phyloP scores from a whole-genome alignment of 78 protist species.

The Chrysochromulina parva region DNA sequence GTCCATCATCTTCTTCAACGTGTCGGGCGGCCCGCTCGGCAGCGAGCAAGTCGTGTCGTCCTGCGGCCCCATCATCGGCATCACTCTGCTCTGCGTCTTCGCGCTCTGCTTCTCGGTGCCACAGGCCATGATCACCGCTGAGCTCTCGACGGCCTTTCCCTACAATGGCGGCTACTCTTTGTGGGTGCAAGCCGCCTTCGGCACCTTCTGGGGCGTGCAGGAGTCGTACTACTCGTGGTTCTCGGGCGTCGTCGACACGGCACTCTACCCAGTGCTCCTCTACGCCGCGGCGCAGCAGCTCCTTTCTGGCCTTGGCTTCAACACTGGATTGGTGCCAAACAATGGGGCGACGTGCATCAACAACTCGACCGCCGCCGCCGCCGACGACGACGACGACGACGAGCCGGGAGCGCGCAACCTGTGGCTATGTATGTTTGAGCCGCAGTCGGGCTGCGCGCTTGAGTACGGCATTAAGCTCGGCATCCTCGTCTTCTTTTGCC shows the following conservation, averaged over 20 bases:
- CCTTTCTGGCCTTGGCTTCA: neutral
- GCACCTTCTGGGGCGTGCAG: conserved; percentile 25
- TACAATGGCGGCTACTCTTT: conserved; percentile 36
- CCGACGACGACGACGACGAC: too few species aligned
- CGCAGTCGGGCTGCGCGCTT: neutral
- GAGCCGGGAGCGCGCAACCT: neutral
- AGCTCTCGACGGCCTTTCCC: conserved; percentile 42
- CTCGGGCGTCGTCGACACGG: conserved; percentile 37
- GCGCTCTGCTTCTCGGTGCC: neutral
- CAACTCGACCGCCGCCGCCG: neutral
- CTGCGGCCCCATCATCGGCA: neutral
- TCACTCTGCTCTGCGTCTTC: neutral
- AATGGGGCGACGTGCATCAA: too few species aligned
- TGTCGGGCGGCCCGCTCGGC: conserved; percentile 31
- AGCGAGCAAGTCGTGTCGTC: neutral
- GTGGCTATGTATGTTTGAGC: neutral
- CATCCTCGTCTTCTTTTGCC: neutral
- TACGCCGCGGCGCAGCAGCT: neutral
- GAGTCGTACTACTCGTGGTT: conserved; percentile 47
- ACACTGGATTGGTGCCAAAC: too few species aligned
- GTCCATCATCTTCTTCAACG: conserved; percentile 20
- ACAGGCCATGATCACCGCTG: conserved; percentile 37
- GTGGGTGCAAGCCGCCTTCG: conserved; percentile 35
- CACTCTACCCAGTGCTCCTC: conserved; percentile 32
- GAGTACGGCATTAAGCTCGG: neutral